phyloP scores from a whole-genome alignment of 768 basidiomycete genomes.

The Gloeopeniophorella convolvens region DNA sequence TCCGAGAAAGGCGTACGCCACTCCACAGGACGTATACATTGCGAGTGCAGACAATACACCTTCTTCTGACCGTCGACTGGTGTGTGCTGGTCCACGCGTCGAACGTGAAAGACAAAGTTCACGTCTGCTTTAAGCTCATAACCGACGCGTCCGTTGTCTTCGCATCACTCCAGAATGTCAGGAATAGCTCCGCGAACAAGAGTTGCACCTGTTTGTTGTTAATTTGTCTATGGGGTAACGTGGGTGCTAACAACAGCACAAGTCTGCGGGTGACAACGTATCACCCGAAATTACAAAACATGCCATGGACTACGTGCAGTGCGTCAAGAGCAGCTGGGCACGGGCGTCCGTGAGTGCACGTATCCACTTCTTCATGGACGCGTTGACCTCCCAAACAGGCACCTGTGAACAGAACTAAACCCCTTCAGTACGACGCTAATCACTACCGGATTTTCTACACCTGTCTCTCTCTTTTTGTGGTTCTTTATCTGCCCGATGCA shows the following conservation, averaged over 20 bases:
- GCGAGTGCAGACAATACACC: conserved; percentile 48
- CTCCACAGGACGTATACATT: conserved; percentile 57
- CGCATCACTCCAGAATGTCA: conserved; percentile 56
- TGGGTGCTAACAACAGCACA: no score
- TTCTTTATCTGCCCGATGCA: conserved; percentile 76
- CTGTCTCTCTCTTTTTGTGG: conserved; percentile 75
- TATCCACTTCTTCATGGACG: not conserved
- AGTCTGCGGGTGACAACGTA: conserved; percentile 46
- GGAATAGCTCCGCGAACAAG: conserved; percentile 37
- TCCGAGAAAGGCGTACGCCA: conserved; percentile 22
- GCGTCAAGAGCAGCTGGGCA: conserved; percentile 70
- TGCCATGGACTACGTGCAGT: conserved; percentile 69
- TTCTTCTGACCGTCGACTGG: conserved; percentile 56
- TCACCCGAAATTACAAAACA: conserved; percentile 55
- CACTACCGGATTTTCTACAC: conserved; percentile 75
- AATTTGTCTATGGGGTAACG: no score
- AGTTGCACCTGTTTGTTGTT: conserved; percentile 39
- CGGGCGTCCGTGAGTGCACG: conserved; percentile 53
- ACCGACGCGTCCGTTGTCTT: conserved; percentile 73
- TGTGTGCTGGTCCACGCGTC: conserved; percentile 25
- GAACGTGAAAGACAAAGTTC: not conserved
- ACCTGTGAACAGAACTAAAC: conserved; percentile 22
- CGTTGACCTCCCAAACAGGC: conserved; percentile 19
- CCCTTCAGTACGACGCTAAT: conserved; percentile 28
- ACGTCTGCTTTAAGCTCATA: conserved; percentile 46